Conservation (phyloP, 1,284 basidiomycete species). For the Austropuccinia psidii region DNA sequence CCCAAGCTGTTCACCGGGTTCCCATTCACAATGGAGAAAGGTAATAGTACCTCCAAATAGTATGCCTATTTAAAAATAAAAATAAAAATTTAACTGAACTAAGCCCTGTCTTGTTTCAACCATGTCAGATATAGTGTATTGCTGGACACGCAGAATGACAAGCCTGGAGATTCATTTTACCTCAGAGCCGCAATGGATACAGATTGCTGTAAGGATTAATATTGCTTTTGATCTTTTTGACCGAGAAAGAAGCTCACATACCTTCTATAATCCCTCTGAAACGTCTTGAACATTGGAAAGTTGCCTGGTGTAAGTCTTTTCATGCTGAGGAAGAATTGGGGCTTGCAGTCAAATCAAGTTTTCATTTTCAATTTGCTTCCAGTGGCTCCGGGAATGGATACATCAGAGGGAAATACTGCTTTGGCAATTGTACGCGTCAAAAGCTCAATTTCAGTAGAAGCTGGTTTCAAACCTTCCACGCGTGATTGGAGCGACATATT, state of each 20-base stretch:
- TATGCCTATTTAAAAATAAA: constrained; percentile 39
- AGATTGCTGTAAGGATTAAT: background rate
- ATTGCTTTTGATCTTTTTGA: background rate
- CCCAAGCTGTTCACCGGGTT: constrained; percentile 39
- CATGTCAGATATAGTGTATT: constrained; percentile 43
- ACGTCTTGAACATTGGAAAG: background rate
- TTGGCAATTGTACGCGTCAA: constrained; percentile 17
- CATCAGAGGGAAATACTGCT: constrained; percentile 23
- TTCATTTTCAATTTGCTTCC: constrained; percentile 31
- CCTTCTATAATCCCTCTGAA: background rate
- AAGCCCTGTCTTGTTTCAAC: too few species aligned
- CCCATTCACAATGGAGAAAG: constrained; percentile 43
- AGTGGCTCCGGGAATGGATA: constrained; percentile 24
- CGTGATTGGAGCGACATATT: constrained; percentile 17
- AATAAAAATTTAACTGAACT: constrained; percentile 36
- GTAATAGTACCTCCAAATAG: constrained; percentile 28
- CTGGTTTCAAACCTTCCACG: background rate
- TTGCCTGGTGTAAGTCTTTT: constrained; percentile 35
- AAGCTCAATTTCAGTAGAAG: background rate
- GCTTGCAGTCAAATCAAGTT: constrained; percentile 27
- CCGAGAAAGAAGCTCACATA: background rate
- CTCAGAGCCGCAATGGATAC: constrained; percentile 43
- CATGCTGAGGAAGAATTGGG: constrained; percentile 13
- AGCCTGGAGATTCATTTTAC: constrained; percentile 43
- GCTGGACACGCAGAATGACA: constrained; percentile 43